A percentile compares a stretch with the other conserved stretches of the same genome.
Evolutionary conservation across 2,329 filamentous ascomycete species (phyloP).

Genomic region (Sclerotinia spermophila): DNA sequence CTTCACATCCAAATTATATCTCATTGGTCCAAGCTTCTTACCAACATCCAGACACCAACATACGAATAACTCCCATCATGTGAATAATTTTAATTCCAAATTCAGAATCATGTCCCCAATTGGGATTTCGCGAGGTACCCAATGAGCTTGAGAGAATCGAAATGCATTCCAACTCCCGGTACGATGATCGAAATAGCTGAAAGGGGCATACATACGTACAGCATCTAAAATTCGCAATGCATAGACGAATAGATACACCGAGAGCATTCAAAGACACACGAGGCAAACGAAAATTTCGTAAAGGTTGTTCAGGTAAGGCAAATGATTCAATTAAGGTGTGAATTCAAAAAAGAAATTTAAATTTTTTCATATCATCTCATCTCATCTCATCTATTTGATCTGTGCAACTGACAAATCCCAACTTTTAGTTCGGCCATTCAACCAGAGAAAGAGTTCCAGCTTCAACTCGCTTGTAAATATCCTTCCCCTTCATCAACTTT

Average conservation of each 20-base stretch:
- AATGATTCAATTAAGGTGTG: background rate
- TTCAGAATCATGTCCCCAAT: background rate
- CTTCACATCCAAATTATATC: background rate
- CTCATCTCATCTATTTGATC: background rate
- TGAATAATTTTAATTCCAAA: background rate
- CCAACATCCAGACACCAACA: background rate
- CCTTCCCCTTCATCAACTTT: background rate
- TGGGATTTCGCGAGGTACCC: background rate
- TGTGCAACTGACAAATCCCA: background rate
- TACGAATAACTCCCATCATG: background rate
- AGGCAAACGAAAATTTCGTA: background rate
- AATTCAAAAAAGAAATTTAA: background rate
- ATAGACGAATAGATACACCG: background rate
- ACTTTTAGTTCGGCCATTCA: background rate
- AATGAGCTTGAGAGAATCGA: background rate
- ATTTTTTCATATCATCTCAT: background rate
- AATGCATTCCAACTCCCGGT: background rate
- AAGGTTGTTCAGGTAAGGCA: conserved; percentile 3
- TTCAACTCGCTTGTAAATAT: background rate
- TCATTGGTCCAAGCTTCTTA: background rate
- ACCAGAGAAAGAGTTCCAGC: background rate
- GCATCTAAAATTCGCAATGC: background rate
- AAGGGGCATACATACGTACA: background rate
- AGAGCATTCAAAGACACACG: background rate
- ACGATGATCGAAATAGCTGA: background rate